phyloP scores from a whole-genome alignment of 345 rosid genomes.

The Pugionium cornutum region DNA sequence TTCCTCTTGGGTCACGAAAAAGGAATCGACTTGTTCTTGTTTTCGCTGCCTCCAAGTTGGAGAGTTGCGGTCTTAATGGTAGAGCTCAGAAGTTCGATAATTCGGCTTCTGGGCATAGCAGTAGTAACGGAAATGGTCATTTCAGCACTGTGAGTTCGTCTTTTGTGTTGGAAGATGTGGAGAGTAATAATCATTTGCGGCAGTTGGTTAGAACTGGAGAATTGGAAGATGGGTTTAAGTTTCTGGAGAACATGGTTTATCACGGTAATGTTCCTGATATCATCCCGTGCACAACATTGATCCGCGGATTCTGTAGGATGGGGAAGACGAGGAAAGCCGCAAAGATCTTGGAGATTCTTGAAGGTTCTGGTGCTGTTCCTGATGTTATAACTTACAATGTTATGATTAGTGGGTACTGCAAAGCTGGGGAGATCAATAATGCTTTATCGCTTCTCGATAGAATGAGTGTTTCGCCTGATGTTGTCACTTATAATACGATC shows the following conservation, averaged over 20 bases:
- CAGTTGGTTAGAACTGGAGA: slow-evolving; percentile 62
- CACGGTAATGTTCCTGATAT: slow-evolving; percentile 74
- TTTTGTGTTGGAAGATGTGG: slow-evolving; percentile 52
- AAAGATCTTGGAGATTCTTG: slow-evolving; percentile 71
- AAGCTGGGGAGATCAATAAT: slow-evolving; percentile 68
- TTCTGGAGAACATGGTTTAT: slow-evolving; percentile 76
- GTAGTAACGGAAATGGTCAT: slow-evolving; percentile 42
- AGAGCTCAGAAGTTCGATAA: slow-evolving; percentile 43
- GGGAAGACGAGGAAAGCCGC: slow-evolving; percentile 72
- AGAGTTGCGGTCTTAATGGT: slow-evolving; percentile 49
- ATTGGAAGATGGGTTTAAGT: slow-evolving; percentile 63
- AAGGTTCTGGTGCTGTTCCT: slow-evolving; percentile 71
- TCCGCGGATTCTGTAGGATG: slow-evolving; percentile 73
- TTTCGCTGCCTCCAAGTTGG: slow-evolving; percentile 50
- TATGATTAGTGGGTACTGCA: slow-evolving; percentile 80
- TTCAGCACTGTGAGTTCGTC: slow-evolving; percentile 41
- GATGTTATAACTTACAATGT: slow-evolving; percentile 83
- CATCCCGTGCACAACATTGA: slow-evolving; percentile 70
- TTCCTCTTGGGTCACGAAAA: slow-evolving; percentile 37
- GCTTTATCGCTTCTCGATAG: slow-evolving; percentile 64
- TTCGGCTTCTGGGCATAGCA: slow-evolving; percentile 44
- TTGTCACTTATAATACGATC: slow-evolving; percentile 81
- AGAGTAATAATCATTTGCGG: slow-evolving; percentile 62
- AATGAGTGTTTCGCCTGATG: slow-evolving; percentile 82
- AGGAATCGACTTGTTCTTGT: slow-evolving; percentile 44